Conservation (phyloP, 78 protist genomes). For the Reticulomyxa filosa region DNA sequence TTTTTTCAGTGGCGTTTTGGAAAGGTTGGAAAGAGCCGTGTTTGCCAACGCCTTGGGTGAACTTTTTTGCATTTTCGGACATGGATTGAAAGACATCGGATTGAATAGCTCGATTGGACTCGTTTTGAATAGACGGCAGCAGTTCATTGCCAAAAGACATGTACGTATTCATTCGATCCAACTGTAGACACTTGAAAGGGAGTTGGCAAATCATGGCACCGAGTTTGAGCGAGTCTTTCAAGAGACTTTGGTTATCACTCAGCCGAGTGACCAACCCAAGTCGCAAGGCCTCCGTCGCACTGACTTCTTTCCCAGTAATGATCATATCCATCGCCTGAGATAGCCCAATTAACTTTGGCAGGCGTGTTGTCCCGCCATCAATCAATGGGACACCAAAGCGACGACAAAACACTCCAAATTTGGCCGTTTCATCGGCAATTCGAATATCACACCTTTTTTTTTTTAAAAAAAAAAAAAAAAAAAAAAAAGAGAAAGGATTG, state of each 20-base stretch:
- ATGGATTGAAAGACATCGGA: background rate
- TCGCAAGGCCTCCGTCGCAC: conserved; percentile 26
- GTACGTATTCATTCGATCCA: background rate
- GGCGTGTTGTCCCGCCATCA: conserved; percentile 56
- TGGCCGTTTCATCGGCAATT: too few relatives aligned
- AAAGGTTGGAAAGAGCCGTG: too few relatives aligned
- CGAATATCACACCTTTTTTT: too few relatives aligned
- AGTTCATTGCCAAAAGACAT: background rate
- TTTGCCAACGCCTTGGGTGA: background rate
- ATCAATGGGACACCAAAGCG: conserved; percentile 66
- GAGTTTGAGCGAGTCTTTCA: background rate
- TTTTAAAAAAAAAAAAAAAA: too few relatives aligned
- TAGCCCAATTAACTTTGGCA: conserved; percentile 43
- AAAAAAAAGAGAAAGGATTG: too few relatives aligned
- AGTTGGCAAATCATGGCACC: background rate
- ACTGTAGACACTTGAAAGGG: background rate
- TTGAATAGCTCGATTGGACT: too few relatives aligned
- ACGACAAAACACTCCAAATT: too few relatives aligned
- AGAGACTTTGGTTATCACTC: background rate
- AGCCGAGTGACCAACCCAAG: conserved; percentile 11
- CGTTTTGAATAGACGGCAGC: background rate
- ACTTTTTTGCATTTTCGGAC: background rate
- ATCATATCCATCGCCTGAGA: conserved; percentile 43
- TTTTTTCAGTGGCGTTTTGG: background rate
- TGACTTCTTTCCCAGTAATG: conserved; percentile 37